Evolutionary conservation across 1,139 yeast species (phyloP).

Genomic region (Candida glucosophila): DNA sequence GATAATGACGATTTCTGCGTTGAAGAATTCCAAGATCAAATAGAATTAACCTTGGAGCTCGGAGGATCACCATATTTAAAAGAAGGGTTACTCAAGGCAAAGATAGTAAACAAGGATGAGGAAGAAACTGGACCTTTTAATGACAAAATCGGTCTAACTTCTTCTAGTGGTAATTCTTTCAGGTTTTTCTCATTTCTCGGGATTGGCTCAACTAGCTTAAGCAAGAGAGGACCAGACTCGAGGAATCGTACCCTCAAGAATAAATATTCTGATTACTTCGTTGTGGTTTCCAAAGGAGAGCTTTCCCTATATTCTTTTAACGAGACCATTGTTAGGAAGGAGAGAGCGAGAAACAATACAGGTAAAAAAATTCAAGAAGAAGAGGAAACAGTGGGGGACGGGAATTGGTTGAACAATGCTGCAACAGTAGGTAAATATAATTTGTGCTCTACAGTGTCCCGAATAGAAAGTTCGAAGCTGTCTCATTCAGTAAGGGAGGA

Average conservation of each 20-base stretch:
- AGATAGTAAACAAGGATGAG: slow-evolving; percentile 34
- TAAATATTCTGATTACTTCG: slow-evolving; percentile 42
- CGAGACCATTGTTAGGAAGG: slow-evolving; percentile 35
- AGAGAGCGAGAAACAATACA: slow-evolving; percentile 25
- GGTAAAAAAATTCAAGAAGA: slow-evolving; percentile 17
- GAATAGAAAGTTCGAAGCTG: slow-evolving; percentile 17
- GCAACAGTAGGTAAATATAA: slow-evolving; percentile 41
- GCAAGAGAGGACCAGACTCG: neutral
- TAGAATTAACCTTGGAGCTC: slow-evolving; percentile 53
- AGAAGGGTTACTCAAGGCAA: slow-evolving; percentile 60
- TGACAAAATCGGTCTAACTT: slow-evolving; percentile 7
- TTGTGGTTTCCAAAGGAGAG: slow-evolving; percentile 52
- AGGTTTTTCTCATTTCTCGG: slow-evolving; percentile 16
- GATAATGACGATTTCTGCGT: slow-evolving; percentile 31
- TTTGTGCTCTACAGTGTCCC: slow-evolving; percentile 43
- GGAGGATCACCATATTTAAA: slow-evolving; percentile 75
- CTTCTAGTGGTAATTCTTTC: slow-evolving; percentile 5
- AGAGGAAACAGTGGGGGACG: slow-evolving; percentile 44
- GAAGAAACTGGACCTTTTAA: slow-evolving; percentile 19
- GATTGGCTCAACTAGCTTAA: slow-evolving; percentile 2
- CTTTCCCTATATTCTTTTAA: slow-evolving; percentile 46
- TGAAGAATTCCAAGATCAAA: slow-evolving; percentile 39
- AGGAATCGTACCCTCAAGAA: slow-evolving; percentile 6
- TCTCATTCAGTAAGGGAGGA: slow-evolving; percentile 7
- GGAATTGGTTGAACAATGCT: slow-evolving; percentile 56